Conservation (phyloP, 495 filamentous ascomycete genomes). For the Viridothelium virens region DNA sequence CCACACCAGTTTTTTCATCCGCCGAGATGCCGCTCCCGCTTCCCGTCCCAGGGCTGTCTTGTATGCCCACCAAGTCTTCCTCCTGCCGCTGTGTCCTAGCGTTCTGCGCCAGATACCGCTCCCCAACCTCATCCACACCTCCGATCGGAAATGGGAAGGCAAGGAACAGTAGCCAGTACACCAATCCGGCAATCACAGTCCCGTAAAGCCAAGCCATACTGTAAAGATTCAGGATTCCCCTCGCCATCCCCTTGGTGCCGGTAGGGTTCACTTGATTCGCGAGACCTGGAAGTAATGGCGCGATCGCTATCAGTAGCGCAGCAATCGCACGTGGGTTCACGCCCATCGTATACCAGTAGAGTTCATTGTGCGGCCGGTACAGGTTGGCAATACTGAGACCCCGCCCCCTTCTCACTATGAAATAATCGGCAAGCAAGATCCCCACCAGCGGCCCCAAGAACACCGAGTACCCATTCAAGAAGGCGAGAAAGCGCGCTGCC, state of each 20-base stretch:
- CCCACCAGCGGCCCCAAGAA: constrained; percentile 63
- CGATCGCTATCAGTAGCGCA: constrained; percentile 56
- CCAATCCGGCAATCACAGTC: not conserved
- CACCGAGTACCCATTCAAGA: constrained; percentile 49
- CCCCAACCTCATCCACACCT: not conserved
- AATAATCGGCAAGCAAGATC: constrained; percentile 61
- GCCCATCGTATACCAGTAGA: constrained; percentile 48
- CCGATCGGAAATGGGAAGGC: constrained; percentile 9
- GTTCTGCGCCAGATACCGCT: not conserved
- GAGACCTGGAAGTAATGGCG: constrained; percentile 53
- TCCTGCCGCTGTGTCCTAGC: not conserved
- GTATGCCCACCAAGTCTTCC: not conserved
- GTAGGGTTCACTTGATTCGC: constrained; percentile 43
- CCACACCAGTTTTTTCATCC: not conserved
- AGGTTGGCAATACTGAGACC: constrained; percentile 52
- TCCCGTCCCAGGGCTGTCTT: not conserved
- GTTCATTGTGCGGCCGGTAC: constrained; percentile 43
- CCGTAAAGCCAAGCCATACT: constrained; percentile 16
- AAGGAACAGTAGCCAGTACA: constrained; percentile 14
- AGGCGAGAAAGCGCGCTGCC: constrained; percentile 50
- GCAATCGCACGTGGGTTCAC: constrained; percentile 59
- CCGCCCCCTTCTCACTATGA: constrained; percentile 49
- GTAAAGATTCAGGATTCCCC: constrained; percentile 13
- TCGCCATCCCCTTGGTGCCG: constrained; percentile 42
- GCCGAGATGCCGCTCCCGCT: not conserved